Evolutionary conservation across 495 filamentous ascomycete species (phyloP).

Genomic region (Aspergillus bridgeri): DNA sequence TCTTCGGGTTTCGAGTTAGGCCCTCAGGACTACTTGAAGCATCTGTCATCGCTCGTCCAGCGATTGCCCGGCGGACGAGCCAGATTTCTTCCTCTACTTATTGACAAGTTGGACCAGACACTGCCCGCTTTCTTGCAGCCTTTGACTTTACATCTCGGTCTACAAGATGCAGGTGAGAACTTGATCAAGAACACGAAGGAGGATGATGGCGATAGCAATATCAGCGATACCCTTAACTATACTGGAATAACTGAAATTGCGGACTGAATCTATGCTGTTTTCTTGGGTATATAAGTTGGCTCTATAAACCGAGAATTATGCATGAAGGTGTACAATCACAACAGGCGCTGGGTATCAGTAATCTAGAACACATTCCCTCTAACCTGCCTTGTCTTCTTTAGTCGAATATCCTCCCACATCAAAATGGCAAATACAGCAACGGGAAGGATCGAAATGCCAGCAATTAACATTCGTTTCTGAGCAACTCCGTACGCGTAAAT

Average conservation of each 20-base stretch:
- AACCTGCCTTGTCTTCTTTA: constrained; percentile 9
- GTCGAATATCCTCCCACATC: constrained; percentile 11
- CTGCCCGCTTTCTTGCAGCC: constrained; percentile 57
- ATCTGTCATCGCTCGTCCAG: constrained; percentile 63
- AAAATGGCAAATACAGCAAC: not conserved
- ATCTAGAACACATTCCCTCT: constrained; percentile 9
- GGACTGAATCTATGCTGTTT: constrained; percentile 14
- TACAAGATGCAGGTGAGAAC: constrained; percentile 4
- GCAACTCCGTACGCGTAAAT: constrained; percentile 49
- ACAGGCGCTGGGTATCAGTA: not conserved
- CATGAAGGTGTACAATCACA: not conserved
- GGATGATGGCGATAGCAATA: not conserved
- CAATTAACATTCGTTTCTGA: constrained; percentile 53
- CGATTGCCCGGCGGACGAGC: constrained; percentile 65
- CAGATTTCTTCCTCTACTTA: constrained; percentile 66
- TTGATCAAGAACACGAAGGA: not conserved
- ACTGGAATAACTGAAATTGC: constrained; percentile 26
- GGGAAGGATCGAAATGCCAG: constrained; percentile 36
- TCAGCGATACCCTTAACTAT: constrained; percentile 4
- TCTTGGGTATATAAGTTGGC: not conserved
- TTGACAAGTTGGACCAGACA: constrained; percentile 65
- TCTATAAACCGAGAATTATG: not conserved
- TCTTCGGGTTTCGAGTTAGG: constrained; percentile 58
- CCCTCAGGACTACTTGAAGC: constrained; percentile 69
- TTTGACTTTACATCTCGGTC: constrained; percentile 31